Evolutionary conservation across 1,284 basidiomycete genomes (phyloP).

Genomic region (Sporisorium sorghi): DNA sequence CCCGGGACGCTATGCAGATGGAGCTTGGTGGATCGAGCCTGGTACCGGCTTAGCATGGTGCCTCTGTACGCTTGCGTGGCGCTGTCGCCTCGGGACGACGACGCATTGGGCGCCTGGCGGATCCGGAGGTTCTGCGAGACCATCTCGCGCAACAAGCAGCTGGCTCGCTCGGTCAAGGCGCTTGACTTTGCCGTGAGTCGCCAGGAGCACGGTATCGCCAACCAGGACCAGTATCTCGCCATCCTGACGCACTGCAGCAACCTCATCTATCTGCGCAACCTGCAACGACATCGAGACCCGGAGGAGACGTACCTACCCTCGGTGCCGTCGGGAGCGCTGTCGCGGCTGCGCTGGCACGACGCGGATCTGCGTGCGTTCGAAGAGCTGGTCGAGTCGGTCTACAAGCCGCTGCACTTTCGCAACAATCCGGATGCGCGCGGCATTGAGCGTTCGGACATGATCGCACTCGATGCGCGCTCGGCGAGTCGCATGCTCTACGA

Average conservation of each 20-base stretch:
- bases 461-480: constrained; percentile 25
- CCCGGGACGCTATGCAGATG: constrained; percentile 27
- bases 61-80: constrained; percentile 36
- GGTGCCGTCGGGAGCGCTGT: constrained; percentile 27
- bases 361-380: constrained; percentile 38
- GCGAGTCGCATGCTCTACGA: constrained; percentile 40
- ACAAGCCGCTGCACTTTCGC: constrained; percentile 46
- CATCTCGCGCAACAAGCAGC: constrained; percentile 29
- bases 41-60: constrained; percentile 22
- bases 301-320: constrained; percentile 37
- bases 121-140: constrained; percentile 45
- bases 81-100: constrained; percentile 32
- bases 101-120: constrained; percentile 23
- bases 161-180: constrained; percentile 30
- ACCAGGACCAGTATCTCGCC: constrained; percentile 37
- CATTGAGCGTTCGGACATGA: constrained; percentile 34
- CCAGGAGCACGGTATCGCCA: constrained; percentile 36
- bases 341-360: constrained; percentile 38
- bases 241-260: constrained; percentile 38
- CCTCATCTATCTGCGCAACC: constrained; percentile 44
- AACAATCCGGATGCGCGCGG: constrained; percentile 26
- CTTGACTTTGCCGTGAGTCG: constrained; percentile 47
- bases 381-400: constrained; percentile 41
- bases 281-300: constrained; percentile 30
- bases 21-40: constrained; percentile 30